phyloP scores from a whole-genome alignment of 1,284 basidiomycete species.

The Stereum hirsutum region DNA sequence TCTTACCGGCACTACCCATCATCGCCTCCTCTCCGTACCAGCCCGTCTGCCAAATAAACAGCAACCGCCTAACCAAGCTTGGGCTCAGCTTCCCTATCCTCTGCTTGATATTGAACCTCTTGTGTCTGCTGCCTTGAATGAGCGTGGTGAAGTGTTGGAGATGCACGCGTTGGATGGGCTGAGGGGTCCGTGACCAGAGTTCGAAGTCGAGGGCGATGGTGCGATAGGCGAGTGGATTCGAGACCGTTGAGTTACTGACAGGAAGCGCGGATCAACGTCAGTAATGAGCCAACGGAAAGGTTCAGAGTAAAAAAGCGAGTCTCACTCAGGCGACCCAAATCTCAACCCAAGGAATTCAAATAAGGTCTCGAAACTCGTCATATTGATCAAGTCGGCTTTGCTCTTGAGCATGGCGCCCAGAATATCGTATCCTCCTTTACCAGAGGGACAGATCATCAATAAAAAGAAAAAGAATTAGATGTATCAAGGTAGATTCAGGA shows the following conservation, averaged over 20 bases:
- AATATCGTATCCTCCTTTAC: constrained; percentile 79
- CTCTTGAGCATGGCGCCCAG: constrained; percentile 66
- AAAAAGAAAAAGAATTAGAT: background rate
- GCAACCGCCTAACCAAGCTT: constrained; percentile 66
- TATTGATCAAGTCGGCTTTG: constrained; percentile 72
- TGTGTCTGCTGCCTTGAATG: constrained; percentile 61
- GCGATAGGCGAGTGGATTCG: constrained; percentile 77
- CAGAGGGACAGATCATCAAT: background rate
- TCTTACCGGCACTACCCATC: no score
- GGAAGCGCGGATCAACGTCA: constrained; percentile 6
- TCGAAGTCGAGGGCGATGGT: constrained; percentile 85
- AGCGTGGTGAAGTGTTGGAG: constrained; percentile 77
- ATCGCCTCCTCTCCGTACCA: constrained; percentile 45
- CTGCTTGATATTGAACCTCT: constrained; percentile 65
- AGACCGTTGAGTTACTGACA: constrained; percentile 67
- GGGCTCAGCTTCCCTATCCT: constrained; percentile 62
- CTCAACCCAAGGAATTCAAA: constrained; percentile 83
- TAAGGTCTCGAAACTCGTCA: constrained; percentile 67
- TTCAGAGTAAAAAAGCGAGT: constrained; percentile 8
- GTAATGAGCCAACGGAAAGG: no score
- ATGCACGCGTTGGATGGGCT: constrained; percentile 68
- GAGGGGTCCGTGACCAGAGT: constrained; percentile 71
- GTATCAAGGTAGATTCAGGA: constrained; percentile 9
- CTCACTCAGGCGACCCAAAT: constrained; percentile 73
- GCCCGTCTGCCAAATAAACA: constrained; percentile 75